Base-by-base conservation (phyloP, 257 asterid species). In the Catharanthus roseus region DNA sequence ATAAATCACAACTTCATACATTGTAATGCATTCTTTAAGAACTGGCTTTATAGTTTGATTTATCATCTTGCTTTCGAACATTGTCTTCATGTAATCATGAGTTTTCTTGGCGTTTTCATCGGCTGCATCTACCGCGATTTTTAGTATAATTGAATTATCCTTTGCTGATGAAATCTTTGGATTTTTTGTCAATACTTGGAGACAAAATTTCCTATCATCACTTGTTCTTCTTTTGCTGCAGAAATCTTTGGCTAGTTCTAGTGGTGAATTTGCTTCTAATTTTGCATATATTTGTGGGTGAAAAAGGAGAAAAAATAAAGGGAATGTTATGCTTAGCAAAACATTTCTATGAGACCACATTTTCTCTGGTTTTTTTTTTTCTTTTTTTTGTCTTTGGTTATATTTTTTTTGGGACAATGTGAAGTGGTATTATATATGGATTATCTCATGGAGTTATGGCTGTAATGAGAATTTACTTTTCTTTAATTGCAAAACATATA, bases 201-300 rank as follows among this genome's bases (percentile, higher is more conserved):
- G 68, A 34, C 79, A 75, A 31, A 69, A 69, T 0, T 58, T 26
- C 41, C 73, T 53, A 7, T 38, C 65, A 15, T 51, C 73, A 24
- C 72, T 68, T 28, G 63, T 68, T 33, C 72, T 68, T 68, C 62
- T 50, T 18, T 33, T 5, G 34, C 63, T 50, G 49, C 72, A 68
- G 72, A 68, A 50, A 0, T 68, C 62, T 18, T 18, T 50, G 4
- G 47, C 49, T 31, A 68, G 72, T 31, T 68, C n/a, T 7, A 10
- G 13, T 68, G 1, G 6, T 13, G n/a, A 29, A n/a, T 53, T 54
- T 33, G 34, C 50, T 51, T n/a, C n/a, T n/a, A 4, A 51, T 69
- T 26, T 29, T 36, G 51, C 73, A 53, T 10, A 3, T 23, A 18
- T 24, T 54, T 19, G 72, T 34, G 53, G 23, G 15, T 53, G 65